Evolutionary conservation across 805 yeast genomes (phyloP).

Genomic region (Ogataea populi-albae): DNA sequence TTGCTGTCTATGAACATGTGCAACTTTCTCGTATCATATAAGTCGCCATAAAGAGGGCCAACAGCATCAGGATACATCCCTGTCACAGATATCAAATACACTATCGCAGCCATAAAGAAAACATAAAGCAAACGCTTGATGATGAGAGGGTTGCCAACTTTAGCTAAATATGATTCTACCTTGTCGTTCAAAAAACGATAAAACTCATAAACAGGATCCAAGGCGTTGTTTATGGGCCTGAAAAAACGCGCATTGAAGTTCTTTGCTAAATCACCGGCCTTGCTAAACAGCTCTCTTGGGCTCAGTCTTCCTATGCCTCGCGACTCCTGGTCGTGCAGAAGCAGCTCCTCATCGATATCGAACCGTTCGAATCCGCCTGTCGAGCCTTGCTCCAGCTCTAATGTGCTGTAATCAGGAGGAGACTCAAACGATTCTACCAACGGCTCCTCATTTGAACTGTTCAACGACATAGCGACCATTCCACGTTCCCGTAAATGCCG

Average conservation of each 20-base stretch:
- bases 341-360: slow-evolving; percentile 41
- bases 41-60: slow-evolving; percentile 49
- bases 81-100: slow-evolving; percentile 57
- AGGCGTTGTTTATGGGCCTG: slow-evolving; percentile 41
- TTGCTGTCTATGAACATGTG: slow-evolving; percentile 46
- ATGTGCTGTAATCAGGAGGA: slow-evolving; percentile 27
- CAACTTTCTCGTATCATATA: slow-evolving; percentile 57
- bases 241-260: slow-evolving; percentile 37
- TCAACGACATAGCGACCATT: no score
- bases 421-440: no score
- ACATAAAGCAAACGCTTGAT: slow-evolving; percentile 76
- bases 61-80: slow-evolving; percentile 48
- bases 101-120: slow-evolving; percentile 52
- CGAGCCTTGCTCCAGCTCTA: slow-evolving; percentile 7
- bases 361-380: slow-evolving; percentile 34
- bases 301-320: slow-evolving; percentile 7
- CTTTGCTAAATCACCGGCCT: slow-evolving; percentile 41
- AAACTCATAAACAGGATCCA: slow-evolving; percentile 53
- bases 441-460: no score
- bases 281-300: slow-evolving; percentile 25
- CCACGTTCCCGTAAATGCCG: no score
- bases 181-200: slow-evolving; percentile 39
- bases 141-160: slow-evolving; percentile 82
- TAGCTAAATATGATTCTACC: slow-evolving; percentile 56
- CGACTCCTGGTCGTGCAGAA: not conserved